Evolutionary conservation across 2,329 filamentous ascomycete genomes (phyloP), one percentile per base, ranked within the genome.

Genomic region (Aspergillus latus): DNA sequence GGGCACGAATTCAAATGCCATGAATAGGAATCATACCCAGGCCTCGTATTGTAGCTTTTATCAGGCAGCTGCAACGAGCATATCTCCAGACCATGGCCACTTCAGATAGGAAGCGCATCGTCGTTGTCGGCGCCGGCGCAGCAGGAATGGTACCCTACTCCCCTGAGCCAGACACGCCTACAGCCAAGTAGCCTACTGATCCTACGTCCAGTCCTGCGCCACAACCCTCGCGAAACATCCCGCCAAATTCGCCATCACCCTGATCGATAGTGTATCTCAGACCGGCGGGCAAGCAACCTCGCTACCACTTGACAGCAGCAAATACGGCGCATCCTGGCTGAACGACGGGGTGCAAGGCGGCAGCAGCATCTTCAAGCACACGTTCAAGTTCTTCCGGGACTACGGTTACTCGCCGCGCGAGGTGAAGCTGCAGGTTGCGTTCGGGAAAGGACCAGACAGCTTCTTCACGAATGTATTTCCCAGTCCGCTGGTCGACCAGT

Each of bases 401-500:
- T 82, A 85, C 62, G 82, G 82, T 0, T 79, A 81, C 65, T 77
- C 81, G 59, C 80, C 82, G 1, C 79, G 84, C 65, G 80, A 80
- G 1, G 82, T 85, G 28, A 81, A 82, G 56, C 72, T 85, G 13
- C 83, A 85, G 62, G 77, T 86, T 2, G 80, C 83, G 0, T 86
- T 86, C 60, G 84, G 84, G 39, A 84, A 85, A 65, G 82, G 79
- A 49, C 60, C 56, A 8, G 79, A 83, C 7, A 75, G 72, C 11
- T 86, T 86, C 70, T 86, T 83, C 82, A 82, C 81, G 26, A 86
- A 86, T 58, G 81, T 84, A 5, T 86, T 82, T 63, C 82, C 83
- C 0, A 84, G 80, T 1, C 73, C 79, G 46, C 71, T 85, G 43
- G 73, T 85, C 30, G 79, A 80, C 48, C 76, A 77, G n/a, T 81